Percentiles rank a stretch among this genome's conserved stretches.
phyloP scores from a whole-genome alignment of 2,329 filamentous ascomycete genomes.

The Alternaria alternata region DNA sequence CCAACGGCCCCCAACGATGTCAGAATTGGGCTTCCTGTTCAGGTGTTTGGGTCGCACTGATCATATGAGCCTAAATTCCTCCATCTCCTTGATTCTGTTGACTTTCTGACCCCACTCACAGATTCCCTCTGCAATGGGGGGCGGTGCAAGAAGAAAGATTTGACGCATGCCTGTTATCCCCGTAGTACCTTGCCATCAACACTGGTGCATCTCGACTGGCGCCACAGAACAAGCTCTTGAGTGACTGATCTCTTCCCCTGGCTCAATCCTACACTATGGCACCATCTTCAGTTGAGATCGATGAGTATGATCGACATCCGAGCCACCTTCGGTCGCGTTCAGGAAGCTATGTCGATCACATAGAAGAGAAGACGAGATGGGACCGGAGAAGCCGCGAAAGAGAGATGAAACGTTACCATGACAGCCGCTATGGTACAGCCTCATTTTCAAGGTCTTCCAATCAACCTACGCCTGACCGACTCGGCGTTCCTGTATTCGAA shows the following conservation, averaged over 20 bases:
- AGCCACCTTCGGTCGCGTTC: conserved; percentile 31
- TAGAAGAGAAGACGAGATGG: conserved; percentile 30
- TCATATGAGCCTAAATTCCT: conserved; percentile 9
- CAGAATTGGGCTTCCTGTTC: conserved; percentile 15
- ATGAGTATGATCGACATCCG: conserved; percentile 9
- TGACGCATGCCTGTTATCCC: background rate
- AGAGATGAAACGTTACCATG: conserved; percentile 35
- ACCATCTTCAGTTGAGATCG: conserved; percentile 17
- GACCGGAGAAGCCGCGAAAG: conserved; percentile 29
- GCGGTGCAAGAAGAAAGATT: background rate
- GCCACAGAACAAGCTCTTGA: background rate
- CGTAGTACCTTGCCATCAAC: background rate
- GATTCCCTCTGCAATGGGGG: conserved; percentile 5
- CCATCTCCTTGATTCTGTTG: conserved; percentile 5
- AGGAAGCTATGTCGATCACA: conserved; percentile 33
- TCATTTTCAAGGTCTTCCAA: conserved; percentile 1
- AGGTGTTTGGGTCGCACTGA: conserved; percentile 10
- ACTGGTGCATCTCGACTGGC: background rate
- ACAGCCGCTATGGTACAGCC: conserved; percentile 10
- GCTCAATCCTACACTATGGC: conserved; percentile 11
- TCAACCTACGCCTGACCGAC: conserved; percentile 24
- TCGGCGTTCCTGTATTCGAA: conserved; percentile 33
- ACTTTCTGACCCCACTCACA: conserved; percentile 8
- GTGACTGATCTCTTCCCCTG: background rate
- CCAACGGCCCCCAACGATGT: conserved; percentile 26